Base-by-base conservation (phyloP, 2,329 filamentous ascomycete species). In the Diaporthe helianthi region DNA sequence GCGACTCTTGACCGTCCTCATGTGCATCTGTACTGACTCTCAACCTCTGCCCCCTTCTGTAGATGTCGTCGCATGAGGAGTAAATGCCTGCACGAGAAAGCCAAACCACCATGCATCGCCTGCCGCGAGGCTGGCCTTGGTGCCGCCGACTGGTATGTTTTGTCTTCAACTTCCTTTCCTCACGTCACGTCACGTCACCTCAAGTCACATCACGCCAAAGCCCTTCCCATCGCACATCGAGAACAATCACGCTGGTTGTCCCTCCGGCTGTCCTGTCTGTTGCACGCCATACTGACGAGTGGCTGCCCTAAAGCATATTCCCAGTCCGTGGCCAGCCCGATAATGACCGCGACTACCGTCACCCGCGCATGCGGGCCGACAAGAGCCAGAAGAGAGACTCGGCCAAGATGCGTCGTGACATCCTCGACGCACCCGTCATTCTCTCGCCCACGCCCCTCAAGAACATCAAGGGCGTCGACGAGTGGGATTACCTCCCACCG, bases 31-130 rank as follows among this genome's bases (percentile, higher is more conserved):
- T 65, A 33, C 67, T 64, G 66, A 70, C 52, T 55, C 12, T 61
- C 31, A 47, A 58, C 58, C 67, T 29, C 36, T 49, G 51, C 24
- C 44, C 54, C 65, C 36, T 17, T 22, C 6, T 46, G 38, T 68
- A 86, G 84, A 79, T 88, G 86, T 72, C 85, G 86, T 41, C 84
- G 85, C 41, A 84, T 87, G 80, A 83, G 86, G 70, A 86, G 84
- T 75, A 88, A 87, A 77, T 88, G 86, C 72, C 74, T 84, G 22
- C 84, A 87, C 72, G 83, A 85, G 10, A 83, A 81, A 63, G 80
- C 78, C 4, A 76, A 78, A 26, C 79, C 85, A 31, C 85, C 85
- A 19, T 89, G 86, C 72, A 83, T 85, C 68, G 79, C 83, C 6
- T 89, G 86, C 71, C 75, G 77, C 24, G 82, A 85, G 64, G 83